Percentiles rank a stretch among this genome's conserved stretches.
Conservation (phyloP, 208 protist genomes). For the Trypanosoma conorhini region DNA sequence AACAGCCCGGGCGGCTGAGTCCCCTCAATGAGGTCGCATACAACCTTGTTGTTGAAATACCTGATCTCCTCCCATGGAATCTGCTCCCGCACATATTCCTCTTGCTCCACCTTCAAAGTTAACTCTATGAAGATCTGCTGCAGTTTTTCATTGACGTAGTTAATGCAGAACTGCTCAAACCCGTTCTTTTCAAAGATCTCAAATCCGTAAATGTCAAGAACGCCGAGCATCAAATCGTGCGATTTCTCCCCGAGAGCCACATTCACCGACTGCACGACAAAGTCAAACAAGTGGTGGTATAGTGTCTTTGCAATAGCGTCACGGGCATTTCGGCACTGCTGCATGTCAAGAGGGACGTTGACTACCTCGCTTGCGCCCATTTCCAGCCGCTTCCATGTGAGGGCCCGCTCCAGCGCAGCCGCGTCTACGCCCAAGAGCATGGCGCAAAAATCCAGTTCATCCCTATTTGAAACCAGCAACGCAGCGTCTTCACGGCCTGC, state of each 20-base stretch:
- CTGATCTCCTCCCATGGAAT: conserved; percentile 95
- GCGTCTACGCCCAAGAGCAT: conserved; percentile 56
- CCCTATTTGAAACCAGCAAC: conserved; percentile 29
- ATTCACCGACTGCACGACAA: conserved; percentile 96
- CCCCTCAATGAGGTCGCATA: conserved; percentile 93
- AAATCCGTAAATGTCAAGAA: conserved; percentile 98
- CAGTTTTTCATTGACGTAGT: conserved; percentile 99
- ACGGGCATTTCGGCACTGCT: conserved; percentile 84
- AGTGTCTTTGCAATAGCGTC: conserved; percentile 96
- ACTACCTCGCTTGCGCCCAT: conserved; percentile 67
- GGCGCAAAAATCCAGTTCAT: conserved; percentile 53
- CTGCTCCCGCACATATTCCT: conserved; percentile 95
- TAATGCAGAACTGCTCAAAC: conserved; percentile 99
- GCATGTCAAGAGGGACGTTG: conserved; percentile 60
- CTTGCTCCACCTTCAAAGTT: conserved; percentile 97
- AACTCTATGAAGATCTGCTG: conserved; percentile 99
- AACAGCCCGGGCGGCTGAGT: conserved; percentile 93
- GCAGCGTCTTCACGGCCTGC: conserved; percentile 19
- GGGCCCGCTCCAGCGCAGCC: conserved; percentile 41
- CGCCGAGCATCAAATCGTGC: conserved; percentile 85
- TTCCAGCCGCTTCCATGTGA: conserved; percentile 69
- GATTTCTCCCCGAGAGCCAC: conserved; percentile 70
- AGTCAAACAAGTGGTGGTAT: conserved; percentile 96
- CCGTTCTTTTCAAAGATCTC: conserved; percentile 96
- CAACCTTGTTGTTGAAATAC: conserved; percentile 97